Evolutionary conservation across 1,284 basidiomycete species (phyloP), one percentile per base, ranked within the genome.

Genomic region (Trichosporon faecale): DNA sequence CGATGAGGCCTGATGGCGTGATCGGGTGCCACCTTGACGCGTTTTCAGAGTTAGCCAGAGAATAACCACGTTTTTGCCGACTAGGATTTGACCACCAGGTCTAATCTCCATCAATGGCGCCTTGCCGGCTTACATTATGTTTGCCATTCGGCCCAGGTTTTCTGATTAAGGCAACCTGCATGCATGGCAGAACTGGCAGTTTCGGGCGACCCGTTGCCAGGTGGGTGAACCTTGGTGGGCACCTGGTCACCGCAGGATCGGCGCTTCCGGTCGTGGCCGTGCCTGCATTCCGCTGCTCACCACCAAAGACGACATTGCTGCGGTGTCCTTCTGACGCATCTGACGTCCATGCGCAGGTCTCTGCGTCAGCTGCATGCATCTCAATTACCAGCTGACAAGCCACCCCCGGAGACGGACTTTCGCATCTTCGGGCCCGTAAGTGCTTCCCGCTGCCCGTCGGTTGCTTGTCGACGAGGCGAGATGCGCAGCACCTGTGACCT

Each of bases 1-100:
- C 57, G 57, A 61, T 61, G 57, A 61, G 57, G 57, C 57, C 57
- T 61, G 57, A 61, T 61, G 57, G 57, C 57, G 57, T 61, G 57
- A 61, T 61, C 57, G 29, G 57, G 57, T 61, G 57, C 57, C 57
- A 61, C 57, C 29, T 31, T 31, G 57, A 31, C 55, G 27, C 29
- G 55, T 31, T 31, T 21, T 60, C 21, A 52, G 16, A 33, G 57
- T 61, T 61, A 61, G 57, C 57, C 57, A 57, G 6, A 31, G 21
- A n/a, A n/a, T 61, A 61, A 33, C 57, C 57, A 61, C 29, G 57
- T 31, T 61, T 61, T 61, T 31, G 27, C 57, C 57, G 57, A 61
- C 57, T 61, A 18, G 3, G 29, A 61, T 61, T 61, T 29, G 57
- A 61, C 57, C 57, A 31, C n/a, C 57, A n/a, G 18, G 8, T 12